Base-by-base conservation (phyloP, 495 filamentous ascomycete genomes). In the Melanomma pulvis-pyrius region DNA sequence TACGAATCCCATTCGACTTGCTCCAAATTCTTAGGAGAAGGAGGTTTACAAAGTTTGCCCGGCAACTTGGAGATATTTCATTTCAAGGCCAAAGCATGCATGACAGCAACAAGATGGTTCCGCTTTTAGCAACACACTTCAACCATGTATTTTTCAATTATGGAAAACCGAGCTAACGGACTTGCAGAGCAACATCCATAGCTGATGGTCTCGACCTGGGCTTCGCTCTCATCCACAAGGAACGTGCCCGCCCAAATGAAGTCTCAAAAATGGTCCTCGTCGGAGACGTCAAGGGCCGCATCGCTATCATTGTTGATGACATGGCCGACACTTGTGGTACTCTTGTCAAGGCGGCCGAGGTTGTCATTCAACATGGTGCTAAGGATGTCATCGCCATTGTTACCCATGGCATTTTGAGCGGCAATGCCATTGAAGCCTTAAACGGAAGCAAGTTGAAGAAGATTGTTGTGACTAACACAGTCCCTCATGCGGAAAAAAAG, bases 151-250 rank as follows among this genome's bases (percentile, higher is more conserved):
- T 19, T 48, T 48, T 48, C 6, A 63, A 11, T 24, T 6, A 21
- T 46, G 19, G 3, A 8, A 17, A 2, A 1, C 22, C 22, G 12
- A 17, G 41, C 61, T 70, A 58, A 74, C 39, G 1, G 21, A 44
- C 58, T 57, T 34, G 59, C 51, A 88, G 93, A 75, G 94, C 93
- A 41, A 97, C 94, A n/a, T 91, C 88, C 9, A 97, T 98, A 61
- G 94, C 94, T 58, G 96, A 98, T 76, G 89, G 92, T 24, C 86
- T 98, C 50, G 92, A 97, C 74, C 87, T 93, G 57, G 90, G 90
- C 68, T 98, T 98, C 78, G 94, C 94, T n/a, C 87, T 98, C 32
- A 98, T 98, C 74, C 94, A 98, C 86, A 98, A 98, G 80, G 93
- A 98, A 79, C 92, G 94, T 58, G 89, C 93, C 0, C 85, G 92